phyloP scores from a whole-genome alignment of 2,329 filamentous ascomycete genomes.

The Cadophora sp. region DNA sequence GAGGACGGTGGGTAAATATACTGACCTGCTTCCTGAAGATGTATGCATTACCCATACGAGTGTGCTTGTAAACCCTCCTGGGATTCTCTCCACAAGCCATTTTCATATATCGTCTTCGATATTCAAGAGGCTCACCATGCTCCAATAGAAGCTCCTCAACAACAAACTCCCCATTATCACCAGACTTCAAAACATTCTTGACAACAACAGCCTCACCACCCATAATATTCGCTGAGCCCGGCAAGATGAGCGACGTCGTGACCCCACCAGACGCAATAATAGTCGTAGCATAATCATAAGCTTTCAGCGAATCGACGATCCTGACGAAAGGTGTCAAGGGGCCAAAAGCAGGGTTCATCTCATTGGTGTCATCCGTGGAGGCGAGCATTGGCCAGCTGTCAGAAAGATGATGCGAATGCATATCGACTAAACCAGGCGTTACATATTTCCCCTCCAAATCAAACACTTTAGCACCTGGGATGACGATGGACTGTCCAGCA shows the following conservation, averaged over 20 bases:
- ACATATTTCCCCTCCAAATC: conserved; percentile 50
- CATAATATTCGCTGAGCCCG: conserved; percentile 53
- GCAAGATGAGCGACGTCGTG: conserved; percentile 54
- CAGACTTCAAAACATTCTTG: conserved; percentile 49
- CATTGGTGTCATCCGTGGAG: conserved; percentile 49
- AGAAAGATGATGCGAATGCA: conserved; percentile 53
- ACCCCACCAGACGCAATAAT: conserved; percentile 53
- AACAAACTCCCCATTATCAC: conserved; percentile 47
- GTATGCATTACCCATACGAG: conserved; percentile 51
- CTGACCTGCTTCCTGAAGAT: conserved; percentile 46
- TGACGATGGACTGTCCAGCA: conserved; percentile 27
- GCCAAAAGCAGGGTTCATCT: conserved; percentile 45
- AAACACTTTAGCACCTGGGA: conserved; percentile 37
- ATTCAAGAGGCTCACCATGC: conserved; percentile 45
- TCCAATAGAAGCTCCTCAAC: conserved; percentile 53
- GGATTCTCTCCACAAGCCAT: conserved; percentile 57
- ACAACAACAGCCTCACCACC: conserved; percentile 53
- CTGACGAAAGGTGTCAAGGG: conserved; percentile 50
- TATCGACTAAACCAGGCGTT: conserved; percentile 54
- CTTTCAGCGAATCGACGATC: conserved; percentile 51
- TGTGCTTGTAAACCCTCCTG: conserved; percentile 48
- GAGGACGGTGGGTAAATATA: neutral
- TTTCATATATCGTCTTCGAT: conserved; percentile 51
- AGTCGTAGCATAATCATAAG: conserved; percentile 48
- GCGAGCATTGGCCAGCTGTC: conserved; percentile 46